phyloP scores from a whole-genome alignment of 805 yeast species.

The Saccharomycopsis sp. region DNA sequence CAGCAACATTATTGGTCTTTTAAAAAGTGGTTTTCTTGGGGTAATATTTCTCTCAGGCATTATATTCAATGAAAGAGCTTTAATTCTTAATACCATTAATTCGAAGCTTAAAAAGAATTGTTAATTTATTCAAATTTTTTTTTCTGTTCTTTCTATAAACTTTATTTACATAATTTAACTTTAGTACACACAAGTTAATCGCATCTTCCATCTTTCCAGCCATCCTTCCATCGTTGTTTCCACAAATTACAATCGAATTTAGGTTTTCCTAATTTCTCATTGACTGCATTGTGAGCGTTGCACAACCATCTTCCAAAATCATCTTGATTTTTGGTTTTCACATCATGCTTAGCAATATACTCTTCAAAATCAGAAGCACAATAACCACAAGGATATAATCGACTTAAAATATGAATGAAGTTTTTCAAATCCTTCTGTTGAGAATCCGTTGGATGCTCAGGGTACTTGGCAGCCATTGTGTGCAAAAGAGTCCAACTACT shows the following conservation, averaged over 20 bases:
- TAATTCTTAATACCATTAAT: background rate
- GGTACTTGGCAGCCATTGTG: conserved; percentile 84
- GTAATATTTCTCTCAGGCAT: background rate
- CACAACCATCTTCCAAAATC: conserved; percentile 88
- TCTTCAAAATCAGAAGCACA: conserved; percentile 80
- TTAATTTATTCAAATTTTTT: background rate
- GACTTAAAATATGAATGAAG: conserved; percentile 65
- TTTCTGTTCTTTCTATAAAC: background rate
- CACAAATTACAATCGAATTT: conserved; percentile 81
- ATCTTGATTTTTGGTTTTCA: conserved; percentile 58
- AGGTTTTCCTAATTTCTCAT: conserved; percentile 77
- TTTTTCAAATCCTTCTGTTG: conserved; percentile 68
- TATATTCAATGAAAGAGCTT: conserved; percentile 7
- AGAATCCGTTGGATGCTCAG: conserved; percentile 51
- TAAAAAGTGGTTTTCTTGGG: conserved; percentile 8
- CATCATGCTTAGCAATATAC: conserved; percentile 43
- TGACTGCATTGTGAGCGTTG: conserved; percentile 93
- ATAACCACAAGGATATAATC: conserved; percentile 87
- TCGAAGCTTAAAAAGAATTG: conserved; percentile 3
- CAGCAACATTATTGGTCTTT: background rate
- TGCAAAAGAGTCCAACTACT: conserved; percentile 93
- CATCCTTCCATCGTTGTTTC: conserved; percentile 93
- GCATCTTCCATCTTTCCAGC: conserved; percentile 60
- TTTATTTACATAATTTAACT: background rate
- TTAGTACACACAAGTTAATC: background rate